A percentile compares a stretch with the other conserved stretches of the same genome.
Evolutionary conservation across 768 basidiomycete genomes (phyloP).

Genomic region (Boletus rex-veris): DNA sequence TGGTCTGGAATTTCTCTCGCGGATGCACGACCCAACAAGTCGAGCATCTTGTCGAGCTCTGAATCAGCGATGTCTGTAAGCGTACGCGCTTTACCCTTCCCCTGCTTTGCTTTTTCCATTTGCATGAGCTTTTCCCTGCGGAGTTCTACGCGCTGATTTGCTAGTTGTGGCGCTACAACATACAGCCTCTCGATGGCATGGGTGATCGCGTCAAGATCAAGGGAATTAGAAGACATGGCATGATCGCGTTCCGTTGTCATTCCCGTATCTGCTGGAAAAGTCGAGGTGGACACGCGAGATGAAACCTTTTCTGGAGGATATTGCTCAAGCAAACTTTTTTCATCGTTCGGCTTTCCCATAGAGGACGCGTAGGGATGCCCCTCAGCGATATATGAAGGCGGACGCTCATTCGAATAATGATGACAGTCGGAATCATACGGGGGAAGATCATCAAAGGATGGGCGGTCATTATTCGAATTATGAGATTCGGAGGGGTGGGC

Average conservation of each 20-base stretch:
- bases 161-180: constrained; percentile 79
- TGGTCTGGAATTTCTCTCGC: constrained; percentile 67
- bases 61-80: constrained; percentile 27
- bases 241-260: neutral
- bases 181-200: constrained; percentile 90
- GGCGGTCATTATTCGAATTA: neutral
- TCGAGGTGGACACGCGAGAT: neutral
- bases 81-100: constrained; percentile 47
- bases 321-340: constrained; percentile 9
- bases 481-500: constrained; percentile 37
- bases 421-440: constrained; percentile 46
- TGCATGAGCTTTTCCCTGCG: constrained; percentile 65
- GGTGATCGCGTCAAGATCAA: constrained; percentile 83
- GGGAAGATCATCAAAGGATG: constrained; percentile 33
- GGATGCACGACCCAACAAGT: constrained; percentile 67
- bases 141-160: constrained; percentile 91
- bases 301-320: constrained; percentile 23
- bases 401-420: constrained; percentile 17
- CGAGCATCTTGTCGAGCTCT: constrained; percentile 71
- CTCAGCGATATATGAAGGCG: constrained; percentile 25
- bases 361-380: neutral
- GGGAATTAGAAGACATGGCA: constrained; percentile 36
- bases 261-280: neutral
- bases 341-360: constrained; percentile 7
- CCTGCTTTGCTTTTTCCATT: constrained; percentile 66